phyloP scores from a whole-genome alignment of 371 early-diverging fungal species.

The Mucor lusitanicus region DNA sequence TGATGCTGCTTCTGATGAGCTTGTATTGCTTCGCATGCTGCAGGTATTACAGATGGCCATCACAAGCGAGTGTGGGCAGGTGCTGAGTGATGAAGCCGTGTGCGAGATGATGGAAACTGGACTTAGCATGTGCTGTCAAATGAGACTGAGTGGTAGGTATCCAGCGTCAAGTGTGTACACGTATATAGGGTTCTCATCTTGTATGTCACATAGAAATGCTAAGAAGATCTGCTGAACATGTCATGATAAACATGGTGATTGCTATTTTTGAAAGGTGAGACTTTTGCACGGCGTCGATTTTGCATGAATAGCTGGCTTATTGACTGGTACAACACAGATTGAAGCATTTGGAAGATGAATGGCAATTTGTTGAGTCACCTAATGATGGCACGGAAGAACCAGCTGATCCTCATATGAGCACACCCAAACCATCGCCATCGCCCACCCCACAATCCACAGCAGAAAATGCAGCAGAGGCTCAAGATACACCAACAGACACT shows the following conservation, averaged over 20 bases:
- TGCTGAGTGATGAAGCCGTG: constrained; percentile 86
- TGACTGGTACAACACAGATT: constrained; percentile 21
- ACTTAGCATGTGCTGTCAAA: constrained; percentile 94
- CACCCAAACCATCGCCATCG: constrained; percentile 35
- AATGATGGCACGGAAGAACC: constrained; percentile 15
- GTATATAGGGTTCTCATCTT: neutral
- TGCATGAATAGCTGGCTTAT: neutral
- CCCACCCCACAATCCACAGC: constrained; percentile 17
- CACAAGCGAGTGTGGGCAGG: constrained; percentile 66
- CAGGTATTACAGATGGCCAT: constrained; percentile 75
- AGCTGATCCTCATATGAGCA: constrained; percentile 42
- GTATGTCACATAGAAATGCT: constrained; percentile 64
- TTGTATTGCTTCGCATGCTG: constrained; percentile 87
- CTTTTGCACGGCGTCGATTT: neutral
- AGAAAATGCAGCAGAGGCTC: neutral
- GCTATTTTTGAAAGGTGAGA: constrained; percentile 68
- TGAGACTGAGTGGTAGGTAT: constrained; percentile 80
- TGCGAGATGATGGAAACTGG: constrained; percentile 97
- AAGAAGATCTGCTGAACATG: constrained; percentile 79
- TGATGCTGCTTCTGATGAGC: constrained; percentile 90
- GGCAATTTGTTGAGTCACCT: constrained; percentile 42
- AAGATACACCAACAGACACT: neutral
- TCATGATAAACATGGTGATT: constrained; percentile 74
- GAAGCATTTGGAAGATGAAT: constrained; percentile 46
- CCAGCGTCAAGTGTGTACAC: neutral